These are phyloP conservation scores for Kwoniella heveanensis DNA, from an alignment of 768 basidiomycete species.

Conservation along the genomic window DNA sequence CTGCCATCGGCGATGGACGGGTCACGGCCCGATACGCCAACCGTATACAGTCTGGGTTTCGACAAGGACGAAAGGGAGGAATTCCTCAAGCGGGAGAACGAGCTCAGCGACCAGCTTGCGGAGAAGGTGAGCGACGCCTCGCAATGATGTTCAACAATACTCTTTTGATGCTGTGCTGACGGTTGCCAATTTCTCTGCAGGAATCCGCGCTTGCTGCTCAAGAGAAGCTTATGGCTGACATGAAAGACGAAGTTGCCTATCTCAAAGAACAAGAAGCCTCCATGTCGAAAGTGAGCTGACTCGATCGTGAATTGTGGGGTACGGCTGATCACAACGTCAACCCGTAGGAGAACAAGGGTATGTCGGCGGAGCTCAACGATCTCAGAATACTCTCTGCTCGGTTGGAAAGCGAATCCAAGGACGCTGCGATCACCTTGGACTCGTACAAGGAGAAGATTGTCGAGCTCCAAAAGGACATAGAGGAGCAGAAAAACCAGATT, in stretches of 20 bases:
- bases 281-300: slow-evolving; percentile 67
- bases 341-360: slow-evolving; percentile 82
- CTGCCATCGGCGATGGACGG: slow-evolving; percentile 73
- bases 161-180: background rate
- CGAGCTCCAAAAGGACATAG: slow-evolving; percentile 70
- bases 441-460: slow-evolving; percentile 91
- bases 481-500: slow-evolving; percentile 60
- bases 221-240: slow-evolving; percentile 82
- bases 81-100: slow-evolving; percentile 93
- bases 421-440: slow-evolving; percentile 86
- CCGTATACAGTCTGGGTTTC: slow-evolving; percentile 65
- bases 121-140: slow-evolving; percentile 70
- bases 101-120: slow-evolving; percentile 86
- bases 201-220: slow-evolving; percentile 77
- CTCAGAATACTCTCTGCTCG: slow-evolving; percentile 87
- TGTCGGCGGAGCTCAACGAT: slow-evolving; percentile 91
- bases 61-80: slow-evolving; percentile 98
- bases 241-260: slow-evolving; percentile 84
- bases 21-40: slow-evolving; percentile 89
- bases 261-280: slow-evolving; percentile 86
- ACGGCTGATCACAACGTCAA: background rate
- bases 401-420: slow-evolving; percentile 93
- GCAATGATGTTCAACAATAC: background rate
- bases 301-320: background rate
- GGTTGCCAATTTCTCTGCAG: slow-evolving; percentile 41